Percentiles rank a stretch among this genome's conserved stretches.
These are phyloP conservation scores for Leucogyrophana mollusca DNA, from an alignment of 768 basidiomycete species.

Conservation along the genomic window DNA sequence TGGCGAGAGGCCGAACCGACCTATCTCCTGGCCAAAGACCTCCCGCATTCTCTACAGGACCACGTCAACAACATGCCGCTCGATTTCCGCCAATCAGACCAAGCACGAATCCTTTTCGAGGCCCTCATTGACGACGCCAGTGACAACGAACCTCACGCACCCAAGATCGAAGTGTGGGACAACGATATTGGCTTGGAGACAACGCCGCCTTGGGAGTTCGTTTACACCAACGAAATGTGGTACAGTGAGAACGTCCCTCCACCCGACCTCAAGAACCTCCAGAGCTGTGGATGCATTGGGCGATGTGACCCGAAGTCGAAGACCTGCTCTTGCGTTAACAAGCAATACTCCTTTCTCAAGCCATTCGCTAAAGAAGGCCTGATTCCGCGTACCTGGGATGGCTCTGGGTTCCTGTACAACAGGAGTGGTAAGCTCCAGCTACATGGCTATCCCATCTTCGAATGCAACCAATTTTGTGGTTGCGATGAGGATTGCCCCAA, in stretches of 20 bases:
- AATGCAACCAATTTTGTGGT: slow-evolving; percentile 81
- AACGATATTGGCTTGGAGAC: slow-evolving; percentile 69
- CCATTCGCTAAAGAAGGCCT: slow-evolving; percentile 15
- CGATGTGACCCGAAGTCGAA: slow-evolving; percentile 72
- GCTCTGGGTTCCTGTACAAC: slow-evolving; percentile 70
- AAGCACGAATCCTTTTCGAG: slow-evolving; percentile 58
- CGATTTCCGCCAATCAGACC: slow-evolving; percentile 37
- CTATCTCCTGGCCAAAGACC: slow-evolving; percentile 40
- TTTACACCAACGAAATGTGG: slow-evolving; percentile 84
- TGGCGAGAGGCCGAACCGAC: slow-evolving; percentile 18
- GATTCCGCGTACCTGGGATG: slow-evolving; percentile 32
- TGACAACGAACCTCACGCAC: slow-evolving; percentile 67
- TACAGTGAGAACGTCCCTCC: slow-evolving; percentile 65
- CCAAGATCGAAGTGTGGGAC: slow-evolving; percentile 56
- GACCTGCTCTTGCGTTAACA: slow-evolving; percentile 66
- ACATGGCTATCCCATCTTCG: slow-evolving; percentile 66
- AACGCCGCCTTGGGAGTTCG: slow-evolving; percentile 82
- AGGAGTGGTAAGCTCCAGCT: slow-evolving; percentile 50
- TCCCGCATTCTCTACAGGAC: slow-evolving; percentile 67
- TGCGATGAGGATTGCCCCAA: slow-evolving; percentile 84
- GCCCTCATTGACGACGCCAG: slow-evolving; percentile 63
- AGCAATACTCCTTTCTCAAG: slow-evolving; percentile 43
- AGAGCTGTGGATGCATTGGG: slow-evolving; percentile 75
- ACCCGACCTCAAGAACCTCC: slow-evolving; percentile 55
- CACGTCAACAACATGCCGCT: slow-evolving; percentile 54